A percentile compares a stretch with the other conserved stretches of the same genome.
Evolutionary conservation across 2,329 filamentous ascomycete genomes (phyloP).

Genomic region (Plectosphaerella cucumerina): DNA sequence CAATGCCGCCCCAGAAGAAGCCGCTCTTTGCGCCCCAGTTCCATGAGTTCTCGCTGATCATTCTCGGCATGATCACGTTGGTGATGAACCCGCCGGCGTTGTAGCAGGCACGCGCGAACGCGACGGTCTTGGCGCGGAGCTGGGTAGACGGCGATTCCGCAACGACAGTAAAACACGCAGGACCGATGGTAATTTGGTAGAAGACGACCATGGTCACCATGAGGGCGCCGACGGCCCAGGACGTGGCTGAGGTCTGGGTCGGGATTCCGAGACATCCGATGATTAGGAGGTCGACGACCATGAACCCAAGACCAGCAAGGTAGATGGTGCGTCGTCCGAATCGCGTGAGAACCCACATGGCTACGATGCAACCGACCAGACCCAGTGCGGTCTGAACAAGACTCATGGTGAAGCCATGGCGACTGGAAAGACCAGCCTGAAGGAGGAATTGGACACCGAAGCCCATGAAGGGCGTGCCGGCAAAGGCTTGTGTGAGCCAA

Average conservation of each 20-base stretch:
- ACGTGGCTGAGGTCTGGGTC: constrained; percentile 22
- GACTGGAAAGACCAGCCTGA: constrained; percentile 19
- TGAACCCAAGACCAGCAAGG: constrained; percentile 30
- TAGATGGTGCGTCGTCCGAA: constrained; percentile 36
- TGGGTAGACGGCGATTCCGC: constrained; percentile 40
- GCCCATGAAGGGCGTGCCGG: constrained; percentile 15
- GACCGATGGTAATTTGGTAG: constrained; percentile 28
- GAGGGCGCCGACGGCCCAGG: constrained; percentile 30
- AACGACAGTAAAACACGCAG: constrained; percentile 40
- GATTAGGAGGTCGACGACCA: constrained; percentile 30
- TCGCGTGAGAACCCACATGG: no score
- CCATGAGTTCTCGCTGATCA: constrained; percentile 15
- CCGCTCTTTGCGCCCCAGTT: constrained; percentile 24
- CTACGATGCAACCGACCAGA: constrained; percentile 34
- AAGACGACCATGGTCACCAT: constrained; percentile 23
- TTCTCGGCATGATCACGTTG: constrained; percentile 16
- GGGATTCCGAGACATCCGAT: constrained; percentile 27
- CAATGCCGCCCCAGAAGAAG: constrained; percentile 22
- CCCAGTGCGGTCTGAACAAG: constrained; percentile 27
- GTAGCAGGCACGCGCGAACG: constrained; percentile 36
- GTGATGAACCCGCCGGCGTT: constrained; percentile 35
- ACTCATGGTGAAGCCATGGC: constrained; percentile 27
- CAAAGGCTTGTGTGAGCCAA: constrained; percentile 21
- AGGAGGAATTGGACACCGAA: constrained; percentile 10
- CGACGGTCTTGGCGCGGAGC: constrained; percentile 41